Percentiles rank a stretch among this genome's conserved stretches.
These are phyloP conservation scores for Heterobasidion irregulare DNA, from an alignment of 1,284 basidiomycete species.

Conservation along the genomic window DNA sequence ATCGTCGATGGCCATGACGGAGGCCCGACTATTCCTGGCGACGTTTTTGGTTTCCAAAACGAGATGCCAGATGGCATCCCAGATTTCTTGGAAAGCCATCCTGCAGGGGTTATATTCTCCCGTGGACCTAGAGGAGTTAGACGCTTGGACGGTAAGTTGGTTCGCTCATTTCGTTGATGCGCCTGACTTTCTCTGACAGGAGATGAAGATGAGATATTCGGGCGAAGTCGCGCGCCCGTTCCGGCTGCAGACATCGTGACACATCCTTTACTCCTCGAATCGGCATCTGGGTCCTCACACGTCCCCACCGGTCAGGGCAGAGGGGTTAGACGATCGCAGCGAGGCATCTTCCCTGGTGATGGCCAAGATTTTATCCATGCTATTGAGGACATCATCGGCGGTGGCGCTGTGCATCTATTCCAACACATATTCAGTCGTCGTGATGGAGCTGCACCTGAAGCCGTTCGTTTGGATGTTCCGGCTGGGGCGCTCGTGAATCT, in stretches of 20 bases:
- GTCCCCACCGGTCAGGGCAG: slow-evolving; percentile 37
- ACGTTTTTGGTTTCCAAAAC: slow-evolving; percentile 49
- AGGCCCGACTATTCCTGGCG: slow-evolving; percentile 28
- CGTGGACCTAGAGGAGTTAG: slow-evolving; percentile 32
- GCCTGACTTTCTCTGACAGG: slow-evolving; percentile 15
- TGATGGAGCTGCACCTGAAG: slow-evolving; percentile 39
- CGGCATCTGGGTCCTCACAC: slow-evolving; percentile 35
- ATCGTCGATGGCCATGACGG: slow-evolving; percentile 33
- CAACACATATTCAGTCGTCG: slow-evolving; percentile 68
- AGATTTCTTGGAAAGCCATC: slow-evolving; percentile 14
- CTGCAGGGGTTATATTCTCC: slow-evolving; percentile 44
- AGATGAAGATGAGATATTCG: slow-evolving; percentile 58
- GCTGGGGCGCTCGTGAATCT: slow-evolving; percentile 50
- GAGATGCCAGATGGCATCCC: slow-evolving; percentile 32
- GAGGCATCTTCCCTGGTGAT: slow-evolving; percentile 36
- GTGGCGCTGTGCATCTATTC: slow-evolving; percentile 75
- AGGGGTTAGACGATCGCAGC: slow-evolving; percentile 45
- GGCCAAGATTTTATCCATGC: slow-evolving; percentile 65
- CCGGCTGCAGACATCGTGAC: slow-evolving; percentile 58
- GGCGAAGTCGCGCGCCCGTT: slow-evolving; percentile 40
- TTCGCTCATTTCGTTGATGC: not conserved
- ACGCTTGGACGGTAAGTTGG: slow-evolving; percentile 34
- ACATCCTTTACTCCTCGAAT: slow-evolving; percentile 79
- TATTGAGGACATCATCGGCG: slow-evolving; percentile 78
- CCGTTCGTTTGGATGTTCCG: slow-evolving; percentile 69